Evolutionary conservation across 2,329 filamentous ascomycete species (phyloP).

Genomic region (Graphium sp.): DNA sequence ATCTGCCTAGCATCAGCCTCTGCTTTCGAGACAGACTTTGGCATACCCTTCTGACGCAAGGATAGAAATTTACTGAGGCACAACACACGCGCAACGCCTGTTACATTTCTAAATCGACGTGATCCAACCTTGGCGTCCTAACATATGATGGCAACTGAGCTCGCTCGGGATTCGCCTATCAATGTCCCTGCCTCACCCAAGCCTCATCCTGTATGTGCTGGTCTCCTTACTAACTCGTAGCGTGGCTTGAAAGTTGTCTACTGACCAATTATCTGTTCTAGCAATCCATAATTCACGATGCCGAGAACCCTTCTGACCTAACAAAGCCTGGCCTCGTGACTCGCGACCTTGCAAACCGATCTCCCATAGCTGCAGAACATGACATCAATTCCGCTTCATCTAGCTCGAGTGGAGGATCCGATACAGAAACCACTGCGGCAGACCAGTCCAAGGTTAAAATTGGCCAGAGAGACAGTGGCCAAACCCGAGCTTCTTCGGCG

Average conservation of each 20-base stretch:
- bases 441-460: slow-evolving; percentile 36
- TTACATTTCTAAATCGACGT: slow-evolving; percentile 8
- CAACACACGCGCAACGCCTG: too few relatives aligned
- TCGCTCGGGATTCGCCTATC: slow-evolving; percentile 32
- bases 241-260: too few relatives aligned
- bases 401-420: slow-evolving; percentile 58
- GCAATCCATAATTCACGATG: too few relatives aligned
- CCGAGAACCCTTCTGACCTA: too few relatives aligned
- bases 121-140: too few relatives aligned
- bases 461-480: slow-evolving; percentile 39
- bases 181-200: slow-evolving; percentile 33
- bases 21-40: background rate
- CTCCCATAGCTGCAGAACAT: slow-evolving; percentile 30
- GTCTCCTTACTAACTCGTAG: slow-evolving; percentile 9
- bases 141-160: slow-evolving; percentile 52
- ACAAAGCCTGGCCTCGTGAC: too few relatives aligned
- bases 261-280: background rate
- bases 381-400: slow-evolving; percentile 45
- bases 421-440: slow-evolving; percentile 53
- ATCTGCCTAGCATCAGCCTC: background rate
- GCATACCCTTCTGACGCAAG: too few relatives aligned
- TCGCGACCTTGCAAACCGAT: slow-evolving; percentile 9
- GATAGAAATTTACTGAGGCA: too few relatives aligned
- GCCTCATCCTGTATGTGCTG: slow-evolving; percentile 19
- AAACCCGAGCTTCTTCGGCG: slow-evolving; percentile 39